Evolutionary conservation across 2,329 filamentous ascomycete genomes (phyloP).

Genomic region (Sordariomycetes sp.): DNA sequence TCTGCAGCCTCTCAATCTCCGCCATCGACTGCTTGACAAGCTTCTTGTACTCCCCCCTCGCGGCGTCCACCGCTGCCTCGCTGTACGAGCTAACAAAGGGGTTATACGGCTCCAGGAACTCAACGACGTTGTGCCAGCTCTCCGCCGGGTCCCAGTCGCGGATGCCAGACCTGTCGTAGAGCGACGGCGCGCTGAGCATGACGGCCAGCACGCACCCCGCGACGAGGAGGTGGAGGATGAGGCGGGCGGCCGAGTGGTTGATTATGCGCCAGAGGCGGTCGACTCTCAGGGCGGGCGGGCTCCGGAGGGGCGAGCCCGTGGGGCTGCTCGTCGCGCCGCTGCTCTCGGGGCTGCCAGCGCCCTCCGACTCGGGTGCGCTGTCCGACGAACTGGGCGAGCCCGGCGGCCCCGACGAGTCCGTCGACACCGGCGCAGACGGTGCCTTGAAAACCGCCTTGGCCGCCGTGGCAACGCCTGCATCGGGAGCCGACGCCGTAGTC

Average conservation of each 20-base stretch:
- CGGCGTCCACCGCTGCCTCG: neutral
- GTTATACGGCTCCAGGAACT: slow-evolving; percentile 14
- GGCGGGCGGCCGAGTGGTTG: slow-evolving; percentile 1
- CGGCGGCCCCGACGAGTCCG: too few relatives aligned
- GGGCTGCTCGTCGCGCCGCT: too few relatives aligned
- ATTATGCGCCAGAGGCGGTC: neutral
- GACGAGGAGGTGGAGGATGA: slow-evolving; percentile 2
- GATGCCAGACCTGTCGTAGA: neutral
- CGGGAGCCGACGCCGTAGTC: neutral
- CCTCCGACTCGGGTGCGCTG: too few relatives aligned
- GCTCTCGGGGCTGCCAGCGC: too few relatives aligned
- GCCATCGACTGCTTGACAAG: slow-evolving; percentile 13
- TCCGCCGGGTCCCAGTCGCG: slow-evolving; percentile 9
- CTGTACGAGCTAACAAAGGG: slow-evolving; percentile 8
- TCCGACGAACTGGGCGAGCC: neutral
- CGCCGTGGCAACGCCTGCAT: neutral
- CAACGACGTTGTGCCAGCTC: slow-evolving; percentile 9
- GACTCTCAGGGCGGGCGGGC: neutral
- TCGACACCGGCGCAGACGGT: too few relatives aligned
- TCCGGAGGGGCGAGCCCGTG: neutral
- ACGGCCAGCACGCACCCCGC: slow-evolving; percentile 1
- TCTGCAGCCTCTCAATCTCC: slow-evolving; percentile 15
- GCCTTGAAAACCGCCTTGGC: neutral
- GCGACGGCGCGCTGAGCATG: neutral
- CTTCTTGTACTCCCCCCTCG: neutral